Base-by-base conservation (phyloP, 106 monocot genomes). In the Gastrodia elata region DNA sequence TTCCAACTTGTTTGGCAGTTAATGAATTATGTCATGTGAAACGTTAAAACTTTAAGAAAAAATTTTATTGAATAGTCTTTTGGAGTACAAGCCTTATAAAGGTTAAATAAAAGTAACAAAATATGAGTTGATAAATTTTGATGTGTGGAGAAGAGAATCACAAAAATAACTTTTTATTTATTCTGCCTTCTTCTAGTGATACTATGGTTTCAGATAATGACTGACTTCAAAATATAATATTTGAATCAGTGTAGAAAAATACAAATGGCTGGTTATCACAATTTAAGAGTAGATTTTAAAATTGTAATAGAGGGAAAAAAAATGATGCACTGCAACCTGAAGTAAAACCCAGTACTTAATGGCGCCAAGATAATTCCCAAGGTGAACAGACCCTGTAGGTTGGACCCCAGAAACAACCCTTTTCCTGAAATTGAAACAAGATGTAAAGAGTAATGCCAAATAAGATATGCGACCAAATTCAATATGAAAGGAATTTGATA, bases 341-440 rank as follows among this genome's bases (percentile, higher is more conserved):
- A 97, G 92, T 16, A 86, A 76, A 70, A 88, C 71, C 92, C 96
- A 97, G 68, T 97, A 93, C 65, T 87, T 97, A 55, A 97, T 93
- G 39, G 96, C 90, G 55, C 96, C 96, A 36, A 97, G 86, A 71
- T 97, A 97, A 81, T 97, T 93, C 46, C 96, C 96, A 43, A 97
- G 90, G 73, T 97, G 96, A n/a, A 97, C 81, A 25, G 88, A 77
- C 76, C 96, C 96, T 28, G 92, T 97, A n/a, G 96, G 96, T 68
- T 97, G 96, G 38, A 97, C 93, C 22, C 96, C 92, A 75, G 92
- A 97, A 39, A 97, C 93, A 40, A 93, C 93, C 77, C 96, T 85
- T 83, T 88, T 90, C 83, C 96, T 97, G 84, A 30, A 73, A 30
- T 34, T 34, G 58, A 65, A 76, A 74, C 2, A 13, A 65, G 58